Percentiles rank a stretch among this genome's conserved stretches.
Evolutionary conservation across 2,329 filamentous ascomycete genomes (phyloP).

Genomic region (Cyanodermella asteris): DNA sequence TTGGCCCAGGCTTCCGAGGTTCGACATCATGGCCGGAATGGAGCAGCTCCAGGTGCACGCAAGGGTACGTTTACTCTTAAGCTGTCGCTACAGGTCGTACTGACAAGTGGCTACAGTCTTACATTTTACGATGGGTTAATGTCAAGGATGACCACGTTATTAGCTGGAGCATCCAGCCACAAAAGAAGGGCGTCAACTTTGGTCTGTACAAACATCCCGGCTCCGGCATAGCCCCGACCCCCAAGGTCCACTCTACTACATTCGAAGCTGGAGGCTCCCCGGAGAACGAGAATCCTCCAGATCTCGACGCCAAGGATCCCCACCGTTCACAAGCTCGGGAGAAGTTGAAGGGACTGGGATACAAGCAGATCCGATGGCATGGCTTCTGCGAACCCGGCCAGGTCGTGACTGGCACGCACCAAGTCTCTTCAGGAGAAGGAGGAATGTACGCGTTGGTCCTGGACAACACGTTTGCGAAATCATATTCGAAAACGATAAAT

Average conservation of each 20-base stretch:
- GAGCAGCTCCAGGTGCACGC: conserved; percentile 94
- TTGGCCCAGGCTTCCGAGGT: too few relatives aligned
- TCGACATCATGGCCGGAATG: conserved; percentile 46
- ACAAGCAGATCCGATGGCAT: conserved; percentile 51
- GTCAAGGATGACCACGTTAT: conserved; percentile 80
- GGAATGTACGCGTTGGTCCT: conserved; percentile 95
- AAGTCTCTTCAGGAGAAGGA: conserved; percentile 50
- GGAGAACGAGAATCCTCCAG: conserved; percentile 47
- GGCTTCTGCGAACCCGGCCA: conserved; percentile 95
- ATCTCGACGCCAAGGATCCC: too few relatives aligned
- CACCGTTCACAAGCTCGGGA: conserved; percentile 49
- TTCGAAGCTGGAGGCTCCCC: conserved; percentile 24
- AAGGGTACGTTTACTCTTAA: conserved; percentile 41
- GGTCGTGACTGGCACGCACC: conserved; percentile 73
- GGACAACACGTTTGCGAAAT: conserved; percentile 97
- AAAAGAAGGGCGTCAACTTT: conserved; percentile 92
- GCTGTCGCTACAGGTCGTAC: conserved; percentile 2
- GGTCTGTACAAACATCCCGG: conserved; percentile 95
- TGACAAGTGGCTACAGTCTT: conserved; percentile 41
- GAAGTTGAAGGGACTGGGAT: conserved; percentile 38
- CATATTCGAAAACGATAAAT: conserved; percentile 79
- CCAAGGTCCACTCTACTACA: conserved; percentile 20
- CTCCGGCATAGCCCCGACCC: conserved; percentile 31
- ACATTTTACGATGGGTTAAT: conserved; percentile 92
- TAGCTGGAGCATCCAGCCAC: conserved; percentile 91